Evolutionary conservation across 2,329 filamentous ascomycete species (phyloP), one percentile per base, ranked within the genome.

Genomic region (Paraphoma sp.): DNA sequence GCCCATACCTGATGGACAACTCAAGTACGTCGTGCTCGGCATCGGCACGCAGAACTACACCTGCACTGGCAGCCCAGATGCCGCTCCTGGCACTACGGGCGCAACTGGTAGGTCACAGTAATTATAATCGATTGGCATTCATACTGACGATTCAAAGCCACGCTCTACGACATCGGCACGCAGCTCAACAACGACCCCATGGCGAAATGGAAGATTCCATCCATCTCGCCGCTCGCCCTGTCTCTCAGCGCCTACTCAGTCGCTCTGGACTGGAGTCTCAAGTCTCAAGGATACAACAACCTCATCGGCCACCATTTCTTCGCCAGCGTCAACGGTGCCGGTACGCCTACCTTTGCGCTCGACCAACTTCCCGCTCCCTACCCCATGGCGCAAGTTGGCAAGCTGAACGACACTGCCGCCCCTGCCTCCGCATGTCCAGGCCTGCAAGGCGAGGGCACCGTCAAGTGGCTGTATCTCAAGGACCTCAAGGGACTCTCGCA

Each of bases 231-330:
- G 1, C 69, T 76, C 40, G 71, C 74, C 1, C 72, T 76, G 16
- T 70, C 69, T 7, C 59, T 75, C 18, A 62, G 56, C 38, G 51
- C 63, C 18, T 53, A 57, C 23, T 63, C 67, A 10, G 43, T 45
- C 18, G 51, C 62, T 14, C 63, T 75, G n/a, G 60, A 67, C 36
- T 56, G 55, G 52, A 73, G 69, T 51, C 67, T 76, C 48, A 51
- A 56, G 30, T 59, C 61, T 1, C 65, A 72, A 40, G 72, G 73
- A 49, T 76, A 69, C 59, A 57, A 69, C 51, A 51, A 67, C 6
- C 81, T 83, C 65, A 70, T 88, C 12, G 89, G 89, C 30, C 82
- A 86, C 65, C 89, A 92, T 81, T 90, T 81, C 82, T 92, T 92
- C 80, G 83, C 74, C 58, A 60, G 45, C 60, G 54, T 65, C 23